Evolutionary conservation across 306 rosid genomes (phyloP).

Genomic region (Potentilla sterilis): DNA sequence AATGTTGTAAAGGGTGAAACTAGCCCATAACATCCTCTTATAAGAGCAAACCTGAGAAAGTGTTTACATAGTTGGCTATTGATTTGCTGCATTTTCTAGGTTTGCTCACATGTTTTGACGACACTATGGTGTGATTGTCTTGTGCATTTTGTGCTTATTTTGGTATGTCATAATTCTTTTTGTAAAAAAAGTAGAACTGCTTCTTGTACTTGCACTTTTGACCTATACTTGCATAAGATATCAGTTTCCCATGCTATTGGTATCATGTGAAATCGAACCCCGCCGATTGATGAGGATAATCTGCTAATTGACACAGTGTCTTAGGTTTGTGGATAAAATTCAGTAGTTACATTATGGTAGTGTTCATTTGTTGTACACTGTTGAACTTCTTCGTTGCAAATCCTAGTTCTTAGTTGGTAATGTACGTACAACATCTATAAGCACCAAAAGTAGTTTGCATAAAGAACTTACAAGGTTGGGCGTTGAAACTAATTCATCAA

Average conservation of each 20-base stretch:
- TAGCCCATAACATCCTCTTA: not conserved
- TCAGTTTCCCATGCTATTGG: not conserved
- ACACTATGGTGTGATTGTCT: not conserved
- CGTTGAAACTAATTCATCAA: too few species aligned
- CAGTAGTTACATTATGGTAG: too few species aligned
- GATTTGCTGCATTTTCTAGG: not conserved
- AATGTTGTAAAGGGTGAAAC: slow-evolving; percentile 2
- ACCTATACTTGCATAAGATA: not conserved
- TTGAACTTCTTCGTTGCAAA: too few species aligned
- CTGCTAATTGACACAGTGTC: not conserved
- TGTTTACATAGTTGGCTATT: not conserved
- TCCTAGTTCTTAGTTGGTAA: too few species aligned
- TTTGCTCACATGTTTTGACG: not conserved
- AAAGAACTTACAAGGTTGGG: too few species aligned
- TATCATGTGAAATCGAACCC: not conserved
- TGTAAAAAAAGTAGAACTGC: not conserved
- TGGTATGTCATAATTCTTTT: too few species aligned
- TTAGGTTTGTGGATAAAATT: not conserved
- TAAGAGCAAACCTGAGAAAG: not conserved
- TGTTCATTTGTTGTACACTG: too few species aligned
- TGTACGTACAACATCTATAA: too few species aligned
- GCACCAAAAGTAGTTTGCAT: too few species aligned
- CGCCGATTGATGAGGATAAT: not conserved
- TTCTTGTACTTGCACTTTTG: not conserved
- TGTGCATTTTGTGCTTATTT: not conserved